Base-by-base conservation (phyloP, 768 basidiomycete genomes). In the Leccinum truebloodii region DNA sequence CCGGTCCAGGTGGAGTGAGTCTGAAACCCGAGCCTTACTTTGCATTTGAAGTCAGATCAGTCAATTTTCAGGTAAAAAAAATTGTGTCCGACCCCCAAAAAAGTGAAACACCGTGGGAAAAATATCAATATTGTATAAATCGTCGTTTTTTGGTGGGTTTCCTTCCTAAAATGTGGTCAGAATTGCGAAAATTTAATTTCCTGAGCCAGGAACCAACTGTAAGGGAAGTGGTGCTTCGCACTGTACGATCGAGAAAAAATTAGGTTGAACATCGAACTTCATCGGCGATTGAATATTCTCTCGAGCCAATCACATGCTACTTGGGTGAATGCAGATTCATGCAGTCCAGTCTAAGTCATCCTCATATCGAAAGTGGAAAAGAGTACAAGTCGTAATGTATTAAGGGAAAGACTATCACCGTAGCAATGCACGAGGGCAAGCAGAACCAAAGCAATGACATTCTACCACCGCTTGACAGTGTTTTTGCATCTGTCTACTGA, bases 401-500 rank as follows among this genome's bases (percentile, higher is more conserved):
- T 68, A 67, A 41, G 26, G 48, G 41, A 55, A 60, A 53, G 37
- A 51, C 55, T 65, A 63, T 62, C 57, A 35, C 55, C 35, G 50
- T 58, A 70, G 69, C 64, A 66, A 58, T 59, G 60, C 52, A 10
- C 37, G 18, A 59, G 34, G 30, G 59, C 34, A 32, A 57, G 52
- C 18, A 59, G 52, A 58, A 61, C 37, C 65, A 61, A 64, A 68
- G 52, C 54, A 65, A 53, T 51, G 59, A 20, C 64, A 67, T 64
- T 75, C 72, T 73, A 75, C 61, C 63, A 63, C 59, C 63, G 62
- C 66, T 58, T 54, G 65, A 56, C 53, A 64, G 57, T 67, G 63
- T 18, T 55, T 61, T 44, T 66, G 63, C 59, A 18, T 55, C 56
- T 56, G 55, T 63, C 72, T 68, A 70, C 65, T 52, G 39, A 52